These are phyloP conservation scores for Lithohypha guttulata DNA, from an alignment of 2,329 filamentous ascomycete species.

Conservation along the genomic window DNA sequence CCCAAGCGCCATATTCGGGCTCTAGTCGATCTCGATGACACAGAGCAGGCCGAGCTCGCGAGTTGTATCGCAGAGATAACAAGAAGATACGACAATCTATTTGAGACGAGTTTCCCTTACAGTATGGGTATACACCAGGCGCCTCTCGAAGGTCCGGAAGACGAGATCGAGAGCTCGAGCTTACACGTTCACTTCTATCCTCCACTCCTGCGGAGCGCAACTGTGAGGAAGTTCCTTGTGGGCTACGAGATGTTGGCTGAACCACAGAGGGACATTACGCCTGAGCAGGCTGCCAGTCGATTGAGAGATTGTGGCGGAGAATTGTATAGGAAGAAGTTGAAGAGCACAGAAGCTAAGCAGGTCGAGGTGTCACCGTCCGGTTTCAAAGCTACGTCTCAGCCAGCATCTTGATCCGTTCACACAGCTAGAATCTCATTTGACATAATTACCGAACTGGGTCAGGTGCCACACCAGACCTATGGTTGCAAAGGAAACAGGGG, in stretches of 20 bases:
- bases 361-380: conserved; percentile 12
- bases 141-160: conserved; percentile 66
- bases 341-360: conserved; percentile 10
- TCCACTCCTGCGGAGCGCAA: conserved; percentile 80
- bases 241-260: conserved; percentile 96
- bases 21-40: conserved; percentile 65
- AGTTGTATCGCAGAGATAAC: conserved; percentile 81
- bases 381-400: conserved; percentile 10
- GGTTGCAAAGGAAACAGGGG: conserved; percentile 48
- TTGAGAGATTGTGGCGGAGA: conserved; percentile 67
- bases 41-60: conserved; percentile 64
- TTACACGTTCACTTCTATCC: conserved; percentile 98
- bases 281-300: conserved; percentile 78
- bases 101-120: conserved; percentile 94
- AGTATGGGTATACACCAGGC: conserved; percentile 96
- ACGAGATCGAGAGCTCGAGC: conserved; percentile 79
- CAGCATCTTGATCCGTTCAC: no score
- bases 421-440: no score
- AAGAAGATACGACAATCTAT: conserved; percentile 88
- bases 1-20: conserved; percentile 74
- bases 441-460: conserved; percentile 59
- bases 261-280: conserved; percentile 95
- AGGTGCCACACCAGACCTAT: conserved; percentile 51
- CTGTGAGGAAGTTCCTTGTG: conserved; percentile 90
- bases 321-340: conserved; percentile 63